These are phyloP conservation scores for Spathaspora boniae DNA, from an alignment of 805 yeast species.

Conservation along the genomic window DNA sequence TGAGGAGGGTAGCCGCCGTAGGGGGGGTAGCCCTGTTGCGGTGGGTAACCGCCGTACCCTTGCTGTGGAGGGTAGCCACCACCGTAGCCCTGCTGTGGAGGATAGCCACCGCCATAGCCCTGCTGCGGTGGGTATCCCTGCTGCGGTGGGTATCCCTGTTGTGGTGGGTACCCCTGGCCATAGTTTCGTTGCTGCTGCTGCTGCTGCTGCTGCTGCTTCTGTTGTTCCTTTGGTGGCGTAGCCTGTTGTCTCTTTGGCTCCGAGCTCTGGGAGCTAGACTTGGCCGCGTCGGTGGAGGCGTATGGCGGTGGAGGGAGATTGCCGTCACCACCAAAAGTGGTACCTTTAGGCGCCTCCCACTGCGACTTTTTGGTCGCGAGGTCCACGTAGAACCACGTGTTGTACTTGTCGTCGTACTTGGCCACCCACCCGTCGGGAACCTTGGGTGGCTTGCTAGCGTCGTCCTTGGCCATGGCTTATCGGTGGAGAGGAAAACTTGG, in stretches of 20 bases:
- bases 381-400: conserved; percentile 80
- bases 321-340: conserved; percentile 29
- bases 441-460: conserved; percentile 40
- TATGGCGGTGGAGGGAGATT: conserved; percentile 44
- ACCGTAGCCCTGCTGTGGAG: conserved; percentile 9
- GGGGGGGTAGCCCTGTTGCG: conserved; percentile 14
- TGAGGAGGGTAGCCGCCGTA: conserved; percentile 18
- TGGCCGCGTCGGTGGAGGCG: conserved; percentile 18
- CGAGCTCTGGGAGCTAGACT: conserved; percentile 5
- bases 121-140: conserved; percentile 27
- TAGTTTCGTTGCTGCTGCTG: conserved; percentile 15
- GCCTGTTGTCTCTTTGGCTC: background rate
- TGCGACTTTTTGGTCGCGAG: conserved; percentile 70
- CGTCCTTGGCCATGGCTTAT: conserved; percentile 9
- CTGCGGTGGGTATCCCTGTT: conserved; percentile 17
- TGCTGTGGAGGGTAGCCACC: conserved; percentile 12
- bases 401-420: conserved; percentile 65
- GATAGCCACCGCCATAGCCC: conserved; percentile 16
- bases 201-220: conserved; percentile 11
- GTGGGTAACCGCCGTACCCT: conserved; percentile 13
- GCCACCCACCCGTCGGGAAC: conserved; percentile 76
- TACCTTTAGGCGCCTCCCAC: conserved; percentile 77
- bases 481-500: too few relatives aligned
- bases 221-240: conserved; percentile 4
- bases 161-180: conserved; percentile 22